A percentile compares a stretch with the other conserved stretches of the same genome.
These are phyloP conservation scores for Climacium dendroides DNA, from an alignment of 225 moss, liverwort and hornwort genomes.

Conservation along the genomic window DNA sequence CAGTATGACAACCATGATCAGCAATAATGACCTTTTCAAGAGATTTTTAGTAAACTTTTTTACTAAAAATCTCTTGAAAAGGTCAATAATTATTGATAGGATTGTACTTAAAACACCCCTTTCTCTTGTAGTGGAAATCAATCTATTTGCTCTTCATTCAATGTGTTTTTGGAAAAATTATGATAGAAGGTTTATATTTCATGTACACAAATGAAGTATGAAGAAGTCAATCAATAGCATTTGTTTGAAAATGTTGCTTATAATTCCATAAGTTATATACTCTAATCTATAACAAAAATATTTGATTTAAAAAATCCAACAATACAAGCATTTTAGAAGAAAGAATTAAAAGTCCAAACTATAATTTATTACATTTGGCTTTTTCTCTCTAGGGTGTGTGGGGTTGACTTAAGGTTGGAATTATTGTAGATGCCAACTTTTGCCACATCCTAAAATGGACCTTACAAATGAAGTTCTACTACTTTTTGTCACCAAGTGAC, in stretches of 20 bases:
- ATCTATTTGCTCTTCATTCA: neutral
- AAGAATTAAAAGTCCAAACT: too few species aligned
- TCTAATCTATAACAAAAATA: neutral
- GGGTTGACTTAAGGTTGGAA: neutral
- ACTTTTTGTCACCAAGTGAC: neutral
- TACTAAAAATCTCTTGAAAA: too few species aligned
- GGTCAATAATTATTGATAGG: too few species aligned
- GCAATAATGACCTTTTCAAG: too few species aligned
- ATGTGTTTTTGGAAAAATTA: too few species aligned
- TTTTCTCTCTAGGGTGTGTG: neutral
- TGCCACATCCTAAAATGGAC: accelerated
- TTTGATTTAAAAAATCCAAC: neutral
- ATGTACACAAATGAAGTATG: neutral
- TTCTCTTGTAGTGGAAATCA: too few species aligned
- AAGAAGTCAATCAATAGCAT: neutral
- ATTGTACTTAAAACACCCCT: too few species aligned
- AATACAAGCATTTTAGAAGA: neutral
- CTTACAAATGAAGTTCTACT: too few species aligned
- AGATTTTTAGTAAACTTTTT: too few species aligned
- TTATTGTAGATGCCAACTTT: neutral
- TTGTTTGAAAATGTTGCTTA: neutral
- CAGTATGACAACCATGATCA: too few species aligned
- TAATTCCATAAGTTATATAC: neutral
- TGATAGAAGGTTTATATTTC: neutral
- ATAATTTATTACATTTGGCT: neutral